Base-by-base conservation (phyloP, 768 basidiomycete genomes). In the Obba rivulosa region DNA sequence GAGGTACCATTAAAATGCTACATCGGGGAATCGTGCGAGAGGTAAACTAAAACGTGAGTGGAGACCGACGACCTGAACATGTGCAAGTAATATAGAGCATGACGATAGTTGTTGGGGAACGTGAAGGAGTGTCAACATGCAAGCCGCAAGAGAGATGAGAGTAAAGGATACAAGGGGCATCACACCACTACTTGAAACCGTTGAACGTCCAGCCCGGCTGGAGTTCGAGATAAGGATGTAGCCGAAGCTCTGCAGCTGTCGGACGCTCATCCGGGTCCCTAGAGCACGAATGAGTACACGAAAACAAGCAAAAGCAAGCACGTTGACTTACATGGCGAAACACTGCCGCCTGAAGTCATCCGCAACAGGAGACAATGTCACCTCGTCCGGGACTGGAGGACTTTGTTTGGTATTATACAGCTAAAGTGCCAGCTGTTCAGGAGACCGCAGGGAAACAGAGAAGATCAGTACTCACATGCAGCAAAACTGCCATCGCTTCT, bases 401-500 rank as follows among this genome's bases (percentile, higher is more conserved):
- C 87, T 83, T 53, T 81, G 77, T 57, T 88, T 83, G 48, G 85
- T 83, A 57, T 87, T 83, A 56, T 90, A 94, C 34, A 96, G 75
- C 92, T 95, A 57, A 3, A 45, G 21, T 5, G 39, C 28, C 14
- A 7, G 18, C 28, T 11, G 4, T 14, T 4, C 14, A 36, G 41
- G 11, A 41, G 21, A 22, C 20, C 22, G 23, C 14, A 22, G 13
- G 8, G 3, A 3, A 16, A 28, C n/a, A 2, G 2, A 17, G 21
- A 38, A 16, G 17, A 37, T 7, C 5, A 31, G 28, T 4, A 64
- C 76, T 48, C 60, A 92, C 94, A 78, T 94, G 91, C 68, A 90
- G 88, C 85, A 99, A 90, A 50, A 97, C 93, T 1, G 90, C 85
- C 51, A 97, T 78, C 54, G 80, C 81, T 66, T 94, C 90, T 56